A percentile compares a stretch with the other conserved stretches of the same genome.
These are phyloP conservation scores for Cyberlindnera samutprakarnensis DNA, from an alignment of 805 yeast genomes.

Conservation along the genomic window DNA sequence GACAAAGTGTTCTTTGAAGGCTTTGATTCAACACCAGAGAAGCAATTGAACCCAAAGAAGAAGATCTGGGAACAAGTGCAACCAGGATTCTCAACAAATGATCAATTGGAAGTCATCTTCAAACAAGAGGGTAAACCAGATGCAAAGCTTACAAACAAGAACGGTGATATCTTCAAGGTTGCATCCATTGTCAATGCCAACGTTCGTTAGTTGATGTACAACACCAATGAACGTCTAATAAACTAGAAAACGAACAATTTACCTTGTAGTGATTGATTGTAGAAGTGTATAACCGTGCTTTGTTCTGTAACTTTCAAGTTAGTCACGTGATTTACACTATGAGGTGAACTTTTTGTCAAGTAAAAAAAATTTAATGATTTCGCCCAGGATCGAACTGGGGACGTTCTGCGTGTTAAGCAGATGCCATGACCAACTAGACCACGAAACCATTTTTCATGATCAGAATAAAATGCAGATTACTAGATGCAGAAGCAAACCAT, in stretches of 20 bases:
- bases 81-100: conserved; percentile 82
- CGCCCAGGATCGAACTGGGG: conserved; percentile 99
- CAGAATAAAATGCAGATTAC: no score
- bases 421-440: conserved; percentile 99
- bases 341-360: no score
- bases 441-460: conserved; percentile 71
- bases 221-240: no score
- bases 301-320: no score
- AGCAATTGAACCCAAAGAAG: conserved; percentile 94
- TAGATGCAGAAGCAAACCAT: no score
- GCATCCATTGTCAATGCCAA: conserved; percentile 65
- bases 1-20: conserved; percentile 95
- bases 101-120: conserved; percentile 68
- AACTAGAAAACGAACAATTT: no score
- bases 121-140: conserved; percentile 66
- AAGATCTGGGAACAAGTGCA: conserved; percentile 95
- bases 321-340: no score
- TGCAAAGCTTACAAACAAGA: conserved; percentile 65
- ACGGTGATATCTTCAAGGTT: conserved; percentile 73
- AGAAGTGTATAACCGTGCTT: no score
- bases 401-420: conserved; percentile 99
- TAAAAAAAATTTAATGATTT: no score
- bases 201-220: conserved; percentile 77
- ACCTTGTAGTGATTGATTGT: no score
- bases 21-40: conserved; percentile 81